A percentile compares a stretch with the other conserved stretches of the same genome.
Conservation (phyloP, 352 stramenopile genomes). For the Pseudoperonospora humuli region DNA sequence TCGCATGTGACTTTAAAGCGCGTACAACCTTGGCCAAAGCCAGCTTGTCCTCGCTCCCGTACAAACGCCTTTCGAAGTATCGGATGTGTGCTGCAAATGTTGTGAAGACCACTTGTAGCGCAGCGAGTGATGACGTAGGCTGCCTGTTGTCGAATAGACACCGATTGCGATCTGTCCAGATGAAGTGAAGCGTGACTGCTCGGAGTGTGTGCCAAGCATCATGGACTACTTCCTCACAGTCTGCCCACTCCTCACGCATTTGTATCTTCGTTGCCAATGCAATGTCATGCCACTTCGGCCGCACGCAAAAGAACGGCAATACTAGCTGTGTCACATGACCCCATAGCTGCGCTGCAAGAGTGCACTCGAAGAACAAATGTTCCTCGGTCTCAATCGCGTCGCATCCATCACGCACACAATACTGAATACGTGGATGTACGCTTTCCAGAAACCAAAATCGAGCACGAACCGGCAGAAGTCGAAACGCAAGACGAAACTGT, state of each 20-base stretch:
- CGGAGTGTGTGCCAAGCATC: background rate
- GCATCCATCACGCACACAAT: too few species aligned
- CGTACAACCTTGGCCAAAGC: background rate
- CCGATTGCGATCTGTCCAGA: background rate
- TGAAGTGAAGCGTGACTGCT: background rate
- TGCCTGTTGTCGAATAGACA: background rate
- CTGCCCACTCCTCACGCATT: background rate
- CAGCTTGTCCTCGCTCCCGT: background rate
- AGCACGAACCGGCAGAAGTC: conserved; percentile 3
- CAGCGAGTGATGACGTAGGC: background rate
- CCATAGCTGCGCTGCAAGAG: conserved; percentile 1
- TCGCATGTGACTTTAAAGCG: background rate
- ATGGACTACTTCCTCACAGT: background rate
- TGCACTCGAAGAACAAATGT: conserved; percentile 8
- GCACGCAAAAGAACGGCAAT: background rate
- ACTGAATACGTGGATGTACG: background rate
- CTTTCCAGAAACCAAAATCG: conserved; percentile 1
- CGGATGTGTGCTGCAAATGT: background rate
- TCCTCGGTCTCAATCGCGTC: background rate
- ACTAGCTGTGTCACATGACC: background rate
- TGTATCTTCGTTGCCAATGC: background rate
- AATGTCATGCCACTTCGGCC: background rate
- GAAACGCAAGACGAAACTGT: conserved; percentile 1
- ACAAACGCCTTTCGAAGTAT: background rate
- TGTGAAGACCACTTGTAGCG: background rate